These are phyloP conservation scores for Pyrus communis DNA, from an alignment of 306 rosid species.

Conservation along the genomic window DNA sequence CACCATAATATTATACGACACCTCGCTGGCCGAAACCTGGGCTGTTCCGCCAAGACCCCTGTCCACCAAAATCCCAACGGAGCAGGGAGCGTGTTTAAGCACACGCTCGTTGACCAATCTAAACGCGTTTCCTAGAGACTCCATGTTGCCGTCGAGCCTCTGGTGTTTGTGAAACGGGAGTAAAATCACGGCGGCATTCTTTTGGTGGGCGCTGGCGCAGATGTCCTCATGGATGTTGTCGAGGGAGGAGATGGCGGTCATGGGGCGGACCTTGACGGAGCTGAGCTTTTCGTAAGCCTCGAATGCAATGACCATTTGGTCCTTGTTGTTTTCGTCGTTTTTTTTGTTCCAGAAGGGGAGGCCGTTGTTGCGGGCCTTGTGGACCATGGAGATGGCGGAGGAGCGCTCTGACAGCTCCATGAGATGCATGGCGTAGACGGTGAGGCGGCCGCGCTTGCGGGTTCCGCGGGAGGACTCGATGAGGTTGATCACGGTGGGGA, in stretches of 20 bases:
- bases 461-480: slow-evolving; percentile 59
- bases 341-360: slow-evolving; percentile 68
- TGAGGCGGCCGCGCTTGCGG: slow-evolving; percentile 40
- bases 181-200: slow-evolving; percentile 44
- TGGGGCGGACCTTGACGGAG: slow-evolving; percentile 49
- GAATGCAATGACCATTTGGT: slow-evolving; percentile 57
- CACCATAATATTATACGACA: slow-evolving; percentile 29
- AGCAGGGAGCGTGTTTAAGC: slow-evolving; percentile 53
- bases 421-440: slow-evolving; percentile 69
- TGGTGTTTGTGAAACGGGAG: slow-evolving; percentile 67
- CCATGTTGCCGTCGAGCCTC: slow-evolving; percentile 48
- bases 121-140: slow-evolving; percentile 44
- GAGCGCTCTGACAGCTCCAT: slow-evolving; percentile 76
- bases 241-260: slow-evolving; percentile 63
- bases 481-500: slow-evolving; percentile 54
- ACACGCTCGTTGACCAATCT: slow-evolving; percentile 40
- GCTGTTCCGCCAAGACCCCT: slow-evolving; percentile 62
- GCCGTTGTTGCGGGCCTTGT: slow-evolving; percentile 61
- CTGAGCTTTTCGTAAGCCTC: slow-evolving; percentile 51
- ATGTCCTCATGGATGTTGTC: slow-evolving; percentile 53
- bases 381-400: slow-evolving; percentile 72
- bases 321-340: slow-evolving; percentile 18
- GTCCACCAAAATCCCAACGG: slow-evolving; percentile 59
- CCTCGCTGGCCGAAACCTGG: slow-evolving; percentile 59
- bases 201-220: slow-evolving; percentile 58